A percentile compares a stretch with the other conserved stretches of the same genome.
Evolutionary conservation across 495 filamentous ascomycete genomes (phyloP).

Genomic region (Xylaria cubensis): DNA sequence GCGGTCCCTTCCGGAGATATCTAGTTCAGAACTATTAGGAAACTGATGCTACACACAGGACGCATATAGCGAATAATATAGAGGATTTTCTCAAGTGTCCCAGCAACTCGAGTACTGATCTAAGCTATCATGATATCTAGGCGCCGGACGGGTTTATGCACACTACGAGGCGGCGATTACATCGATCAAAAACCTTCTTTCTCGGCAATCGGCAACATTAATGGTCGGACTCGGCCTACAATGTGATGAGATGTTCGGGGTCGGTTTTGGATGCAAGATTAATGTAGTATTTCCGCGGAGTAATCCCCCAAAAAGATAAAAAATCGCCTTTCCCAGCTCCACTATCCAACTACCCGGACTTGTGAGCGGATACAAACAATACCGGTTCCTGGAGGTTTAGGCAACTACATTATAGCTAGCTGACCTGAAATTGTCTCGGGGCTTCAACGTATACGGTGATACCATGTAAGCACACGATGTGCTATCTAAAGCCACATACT

Average conservation of each 20-base stretch:
- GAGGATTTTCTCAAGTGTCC: not conserved
- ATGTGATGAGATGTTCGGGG: not conserved
- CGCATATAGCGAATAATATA: not conserved
- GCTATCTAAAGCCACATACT: not conserved
- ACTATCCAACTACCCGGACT: not conserved
- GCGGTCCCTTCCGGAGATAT: slow-evolving; percentile 2
- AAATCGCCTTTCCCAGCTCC: not conserved
- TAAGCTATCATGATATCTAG: not conserved
- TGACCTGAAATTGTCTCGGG: not conserved
- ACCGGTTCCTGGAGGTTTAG: not conserved
- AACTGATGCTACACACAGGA: not conserved
- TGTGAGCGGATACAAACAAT: not conserved
- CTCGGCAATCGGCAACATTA: slow-evolving; percentile 2
- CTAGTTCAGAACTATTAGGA: not conserved
- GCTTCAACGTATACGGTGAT: not conserved
- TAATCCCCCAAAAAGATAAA: not conserved
- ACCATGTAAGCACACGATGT: no score
- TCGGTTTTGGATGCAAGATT: not conserved
- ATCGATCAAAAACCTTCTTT: not conserved
- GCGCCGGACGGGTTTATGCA: not conserved
- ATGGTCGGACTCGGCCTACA: not conserved
- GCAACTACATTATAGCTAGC: not conserved
- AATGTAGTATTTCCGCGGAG: not conserved
- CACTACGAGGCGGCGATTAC: no score
- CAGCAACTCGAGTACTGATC: not conserved